A percentile compares a stretch with the other conserved stretches of the same genome.
phyloP scores from a whole-genome alignment of 768 basidiomycete genomes.

The Tephrocybe sp. region DNA sequence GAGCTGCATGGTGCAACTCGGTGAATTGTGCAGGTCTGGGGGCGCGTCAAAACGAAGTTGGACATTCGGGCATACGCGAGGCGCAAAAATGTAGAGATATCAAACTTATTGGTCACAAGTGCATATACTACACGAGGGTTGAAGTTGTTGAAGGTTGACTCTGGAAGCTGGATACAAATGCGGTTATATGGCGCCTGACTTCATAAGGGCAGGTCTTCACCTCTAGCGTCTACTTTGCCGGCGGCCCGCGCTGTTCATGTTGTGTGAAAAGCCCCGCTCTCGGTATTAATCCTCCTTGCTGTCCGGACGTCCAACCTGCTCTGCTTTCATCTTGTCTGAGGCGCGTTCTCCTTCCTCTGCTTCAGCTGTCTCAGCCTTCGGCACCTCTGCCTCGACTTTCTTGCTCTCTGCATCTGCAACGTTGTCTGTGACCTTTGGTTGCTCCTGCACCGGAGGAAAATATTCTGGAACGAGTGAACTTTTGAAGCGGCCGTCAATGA shows the following conservation, averaged over 20 bases:
- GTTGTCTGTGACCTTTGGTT: neutral
- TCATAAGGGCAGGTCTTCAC: too few relatives aligned
- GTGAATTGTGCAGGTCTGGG: neutral
- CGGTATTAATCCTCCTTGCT: neutral
- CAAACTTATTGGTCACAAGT: conserved; percentile 4
- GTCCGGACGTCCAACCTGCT: neutral
- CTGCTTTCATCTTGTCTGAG: neutral
- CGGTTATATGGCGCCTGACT: too few relatives aligned
- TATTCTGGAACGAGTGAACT: conserved; percentile 59
- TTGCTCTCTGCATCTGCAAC: too few relatives aligned
- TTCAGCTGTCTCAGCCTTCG: neutral
- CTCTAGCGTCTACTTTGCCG: too few relatives aligned
- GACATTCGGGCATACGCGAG: neutral
- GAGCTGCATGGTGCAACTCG: conserved; percentile 4
- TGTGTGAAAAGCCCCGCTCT: too few relatives aligned
- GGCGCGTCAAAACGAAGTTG: conserved; percentile 4
- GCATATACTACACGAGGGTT: neutral
- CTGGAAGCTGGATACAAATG: too few relatives aligned
- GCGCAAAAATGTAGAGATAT: conserved; percentile 1
- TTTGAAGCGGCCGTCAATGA: neutral
- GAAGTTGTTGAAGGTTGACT: too few relatives aligned
- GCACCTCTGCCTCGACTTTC: too few relatives aligned
- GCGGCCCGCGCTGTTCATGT: too few relatives aligned
- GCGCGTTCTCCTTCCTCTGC: neutral
- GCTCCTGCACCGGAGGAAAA: conserved; percentile 45